Evolutionary conservation across 345 rosid genomes (phyloP), one percentile per base, ranked within the genome.

Genomic region (Syzygium oleosum): DNA sequence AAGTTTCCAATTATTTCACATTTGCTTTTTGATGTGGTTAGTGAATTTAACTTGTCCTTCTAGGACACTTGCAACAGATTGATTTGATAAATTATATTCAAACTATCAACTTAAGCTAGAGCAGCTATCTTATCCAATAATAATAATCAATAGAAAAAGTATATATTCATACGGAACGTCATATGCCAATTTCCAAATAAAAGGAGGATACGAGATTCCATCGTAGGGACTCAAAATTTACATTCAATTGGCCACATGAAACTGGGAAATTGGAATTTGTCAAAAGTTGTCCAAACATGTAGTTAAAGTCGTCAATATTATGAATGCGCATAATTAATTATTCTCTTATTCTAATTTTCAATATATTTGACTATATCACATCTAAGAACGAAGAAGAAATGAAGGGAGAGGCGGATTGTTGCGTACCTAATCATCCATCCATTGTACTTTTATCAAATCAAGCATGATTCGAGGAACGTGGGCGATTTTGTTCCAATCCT

Each of bases 131-230:
- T 12, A 29, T 58, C 2, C 7, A 58, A 25, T 25, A 5, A 58
- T 4, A 58, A 58, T 1, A 14, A 59, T 59, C 31, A 59, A 59
- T 25, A 59, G 15, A 4, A 25, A 59, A 59, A 27, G 29, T 25
- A 23, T 0, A 0, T 2, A 0, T 58, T 25, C n/a, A 59, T 4
- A 59, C 5, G 0, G 4, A 4, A 56, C 61, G 1, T 56, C 11
- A 56, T 12, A 56, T 56, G 23, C n/a, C 2, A 56, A 23, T 23
- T 0, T 0, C 2, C 61, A 23, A 23, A 5, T 56, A 4, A 25
- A 27, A 11, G 2, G 7, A 27, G 65, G 25, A 59, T 11, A 59
- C 3, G 65, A 25, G 25, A 59, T 25, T 59, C n/a, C 31, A 59
- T 59, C 65, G 5, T 58, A 59, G 15, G 65, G 65, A 59, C 11